Conservation (phyloP, 2,329 filamentous ascomycete genomes). For the Akanthomyces uredinophilus region DNA sequence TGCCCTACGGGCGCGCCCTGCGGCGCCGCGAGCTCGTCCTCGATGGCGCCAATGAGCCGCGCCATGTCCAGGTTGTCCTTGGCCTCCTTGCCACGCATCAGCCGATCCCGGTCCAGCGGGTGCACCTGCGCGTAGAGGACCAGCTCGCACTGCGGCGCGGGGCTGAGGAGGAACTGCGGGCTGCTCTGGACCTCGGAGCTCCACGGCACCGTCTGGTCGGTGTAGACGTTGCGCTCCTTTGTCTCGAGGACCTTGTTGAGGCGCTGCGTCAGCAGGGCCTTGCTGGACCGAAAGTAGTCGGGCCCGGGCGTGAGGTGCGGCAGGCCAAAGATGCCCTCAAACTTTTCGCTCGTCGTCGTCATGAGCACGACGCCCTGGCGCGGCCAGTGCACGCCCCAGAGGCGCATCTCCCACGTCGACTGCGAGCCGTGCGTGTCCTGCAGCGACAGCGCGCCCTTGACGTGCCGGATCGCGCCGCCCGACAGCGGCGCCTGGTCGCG, state of each 20-base stretch:
- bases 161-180: conserved; percentile 51
- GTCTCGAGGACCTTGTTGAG: conserved; percentile 62
- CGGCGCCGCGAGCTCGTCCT: conserved; percentile 58
- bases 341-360: conserved; percentile 89
- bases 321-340: conserved; percentile 82
- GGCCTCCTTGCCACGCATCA: conserved; percentile 24
- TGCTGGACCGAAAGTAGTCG: conserved; percentile 53
- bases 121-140: conserved; percentile 79
- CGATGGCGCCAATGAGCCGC: conserved; percentile 48
- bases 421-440: conserved; percentile 63
- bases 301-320: conserved; percentile 69
- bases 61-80: conserved; percentile 29
- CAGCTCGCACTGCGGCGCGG: conserved; percentile 78
- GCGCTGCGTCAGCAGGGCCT: conserved; percentile 66
- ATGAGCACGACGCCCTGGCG: conserved; percentile 74
- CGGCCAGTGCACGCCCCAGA: conserved; percentile 84
- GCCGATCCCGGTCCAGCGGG: conserved; percentile 39
- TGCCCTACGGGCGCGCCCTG: conserved; percentile 51
- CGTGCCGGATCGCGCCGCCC: conserved; percentile 57
- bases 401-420: conserved; percentile 70
- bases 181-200: conserved; percentile 60
- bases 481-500: conserved; percentile 29
- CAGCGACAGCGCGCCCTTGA: conserved; percentile 65
- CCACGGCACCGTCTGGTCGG: conserved; percentile 68
- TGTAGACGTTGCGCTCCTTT: conserved; percentile 51